Evolutionary conservation across 1,284 basidiomycete genomes (phyloP), one percentile per base, ranked within the genome.

Genomic region (Psilocybe mexicana): DNA sequence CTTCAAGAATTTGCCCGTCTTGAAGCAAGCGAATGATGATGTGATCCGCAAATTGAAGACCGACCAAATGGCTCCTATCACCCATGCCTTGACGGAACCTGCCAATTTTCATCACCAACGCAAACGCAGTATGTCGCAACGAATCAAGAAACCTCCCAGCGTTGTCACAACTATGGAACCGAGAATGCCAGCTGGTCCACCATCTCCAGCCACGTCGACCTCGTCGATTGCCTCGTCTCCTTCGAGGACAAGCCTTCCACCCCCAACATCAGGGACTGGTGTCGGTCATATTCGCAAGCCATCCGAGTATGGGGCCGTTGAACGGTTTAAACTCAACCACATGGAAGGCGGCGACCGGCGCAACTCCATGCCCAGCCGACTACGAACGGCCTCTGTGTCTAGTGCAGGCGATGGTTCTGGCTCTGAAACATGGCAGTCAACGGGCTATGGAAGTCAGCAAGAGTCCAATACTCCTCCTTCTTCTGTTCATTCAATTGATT

Each of bases 11-110:
- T 73, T 98, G 48, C 94, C 95, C 0, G 87, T 98, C 8, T 79
- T 99, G 70, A 99, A 99, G 77, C 95, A 98, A 74, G 95, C 94
- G 24, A 99, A 99, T 72, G 97, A 99, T 74, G 96, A 99, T 71
- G 90, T 99, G 64, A 97, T 99, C 67, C 87, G 94, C 58, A 96
- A 97, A 75, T 83, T 99, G 71, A 89, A 88, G 76, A 92, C 90
- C 0, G 91, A 93, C 64, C 90, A 91, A 66, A 81, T 92, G 75
- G 75, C 80, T 1, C 88, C 91, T 24, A 78, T 93, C 52, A 75
- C 82, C 0, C 90, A 92, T 65, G 79, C 91, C 6, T 75, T 93
- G 55, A 81, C 86, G 2, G 90, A 93, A 67, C 81, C 87, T 3
- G 69, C 74, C 8, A 76, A 75, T 52, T 69, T 69, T 45, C 83